Percentiles rank a stretch among this genome's conserved stretches.
phyloP scores from a whole-genome alignment of 1,284 basidiomycete species.

The Uromyces viciae-fabae region DNA sequence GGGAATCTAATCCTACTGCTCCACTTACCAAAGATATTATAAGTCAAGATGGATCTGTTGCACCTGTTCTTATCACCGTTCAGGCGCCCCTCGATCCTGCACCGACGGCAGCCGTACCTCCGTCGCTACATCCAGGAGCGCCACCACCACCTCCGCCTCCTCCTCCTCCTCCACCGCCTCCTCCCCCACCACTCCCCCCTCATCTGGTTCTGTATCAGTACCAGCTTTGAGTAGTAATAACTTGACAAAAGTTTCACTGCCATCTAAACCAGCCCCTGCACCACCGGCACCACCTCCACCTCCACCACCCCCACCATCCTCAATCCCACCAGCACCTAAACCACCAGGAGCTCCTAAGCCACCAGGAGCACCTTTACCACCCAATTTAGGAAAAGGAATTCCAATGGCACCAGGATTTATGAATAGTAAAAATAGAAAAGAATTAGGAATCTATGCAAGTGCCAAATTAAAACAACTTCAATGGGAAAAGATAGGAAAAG shows the following conservation, averaged over 20 bases:
- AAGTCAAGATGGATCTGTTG: not conserved
- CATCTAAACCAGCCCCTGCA: not conserved
- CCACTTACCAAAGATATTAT: not conserved
- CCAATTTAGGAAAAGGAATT: constrained; percentile 52
- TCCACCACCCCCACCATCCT: constrained; percentile 52
- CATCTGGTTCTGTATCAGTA: constrained; percentile 54
- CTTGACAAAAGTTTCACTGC: not conserved
- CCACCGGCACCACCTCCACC: constrained; percentile 51
- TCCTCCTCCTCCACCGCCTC: constrained; percentile 54
- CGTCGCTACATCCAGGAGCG: constrained; percentile 47
- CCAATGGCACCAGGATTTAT: constrained; percentile 51
- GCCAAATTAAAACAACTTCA: constrained; percentile 97
- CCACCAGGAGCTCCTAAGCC: constrained; percentile 33
- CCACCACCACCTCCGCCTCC: constrained; percentile 48
- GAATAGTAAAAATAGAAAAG: constrained; percentile 62
- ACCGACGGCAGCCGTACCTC: constrained; percentile 46
- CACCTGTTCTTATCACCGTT: not conserved
- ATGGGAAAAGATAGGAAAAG: constrained; percentile 92
- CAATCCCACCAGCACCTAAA: constrained; percentile 47
- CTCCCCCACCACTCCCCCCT: constrained; percentile 47
- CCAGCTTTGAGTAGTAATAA: constrained; percentile 3
- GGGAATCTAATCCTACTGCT: constrained; percentile 1
- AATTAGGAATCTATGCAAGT: constrained; percentile 75
- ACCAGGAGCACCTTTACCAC: constrained; percentile 58
- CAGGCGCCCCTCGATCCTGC: constrained; percentile 46